Evolutionary conservation across 2,329 filamentous ascomycete species (phyloP).

Genomic region (Botrytis byssoidea): DNA sequence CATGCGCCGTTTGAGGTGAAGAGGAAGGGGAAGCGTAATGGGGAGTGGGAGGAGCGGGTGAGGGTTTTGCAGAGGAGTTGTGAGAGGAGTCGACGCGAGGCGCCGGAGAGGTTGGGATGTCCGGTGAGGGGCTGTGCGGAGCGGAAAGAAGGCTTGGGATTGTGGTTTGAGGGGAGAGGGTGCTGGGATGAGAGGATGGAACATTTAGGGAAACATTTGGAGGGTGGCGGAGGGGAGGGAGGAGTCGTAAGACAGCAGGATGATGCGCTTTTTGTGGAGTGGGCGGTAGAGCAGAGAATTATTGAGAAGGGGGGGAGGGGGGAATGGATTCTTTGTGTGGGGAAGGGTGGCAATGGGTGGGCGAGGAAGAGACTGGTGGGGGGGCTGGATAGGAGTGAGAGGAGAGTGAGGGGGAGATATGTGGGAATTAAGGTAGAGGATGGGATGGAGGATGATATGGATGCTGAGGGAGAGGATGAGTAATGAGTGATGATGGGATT

Average conservation of each 20-base stretch:
- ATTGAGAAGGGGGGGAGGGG: conserved; percentile 25
- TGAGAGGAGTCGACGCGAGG: conserved; percentile 55
- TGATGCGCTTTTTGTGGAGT: conserved; percentile 30
- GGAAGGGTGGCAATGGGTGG: neutral
- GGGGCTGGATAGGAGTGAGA: neutral
- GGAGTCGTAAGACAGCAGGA: conserved; percentile 15
- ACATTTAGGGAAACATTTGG: conserved; percentile 79
- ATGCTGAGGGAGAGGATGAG: conserved; percentile 32
- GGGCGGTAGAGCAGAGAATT: conserved; percentile 28
- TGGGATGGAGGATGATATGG: conserved; percentile 24
- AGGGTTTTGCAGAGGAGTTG: conserved; percentile 58
- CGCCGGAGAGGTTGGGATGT: conserved; percentile 62
- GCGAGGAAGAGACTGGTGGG: neutral
- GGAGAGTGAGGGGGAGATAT: neutral
- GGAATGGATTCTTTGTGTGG: conserved; percentile 2
- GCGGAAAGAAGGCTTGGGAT: neutral
- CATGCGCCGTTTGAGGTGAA: conserved; percentile 56
- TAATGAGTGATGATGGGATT: conserved; percentile 1
- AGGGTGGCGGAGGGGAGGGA: conserved; percentile 45
- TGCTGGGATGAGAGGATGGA: conserved; percentile 85
- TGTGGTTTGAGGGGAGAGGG: conserved; percentile 57
- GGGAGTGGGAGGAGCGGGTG: conserved; percentile 54
- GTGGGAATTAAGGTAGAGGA: neutral
- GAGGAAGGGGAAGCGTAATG: conserved; percentile 41
- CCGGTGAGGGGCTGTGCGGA: conserved; percentile 58